phyloP scores from a whole-genome alignment of 1,139 yeast species.

The Diutina sp. region DNA sequence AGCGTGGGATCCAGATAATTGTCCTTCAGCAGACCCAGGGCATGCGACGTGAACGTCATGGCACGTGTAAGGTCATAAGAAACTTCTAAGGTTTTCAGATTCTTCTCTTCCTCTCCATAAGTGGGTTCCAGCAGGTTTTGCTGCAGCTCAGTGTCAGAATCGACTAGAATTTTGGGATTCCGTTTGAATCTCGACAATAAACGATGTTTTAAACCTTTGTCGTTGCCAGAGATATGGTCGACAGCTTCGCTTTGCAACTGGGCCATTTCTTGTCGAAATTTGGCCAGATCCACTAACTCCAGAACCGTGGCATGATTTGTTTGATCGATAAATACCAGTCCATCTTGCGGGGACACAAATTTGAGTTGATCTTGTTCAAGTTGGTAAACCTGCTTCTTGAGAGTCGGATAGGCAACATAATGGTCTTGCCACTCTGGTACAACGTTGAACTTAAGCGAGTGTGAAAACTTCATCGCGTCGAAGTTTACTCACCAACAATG shows the following conservation, averaged over 20 bases:
- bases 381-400: conserved; percentile 47
- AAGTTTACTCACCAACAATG: neutral
- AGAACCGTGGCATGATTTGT: conserved; percentile 13
- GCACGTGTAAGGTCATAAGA: neutral
- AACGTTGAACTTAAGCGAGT: conserved; percentile 63
- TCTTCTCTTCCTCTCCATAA: neutral
- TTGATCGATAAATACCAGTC: conserved; percentile 10
- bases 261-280: neutral
- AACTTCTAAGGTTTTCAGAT: neutral
- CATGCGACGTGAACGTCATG: neutral
- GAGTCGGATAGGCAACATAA: conserved; percentile 51
- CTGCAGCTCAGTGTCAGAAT: neutral
- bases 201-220: neutral
- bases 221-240: neutral
- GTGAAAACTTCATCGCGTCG: conserved; percentile 57
- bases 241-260: neutral
- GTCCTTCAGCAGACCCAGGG: neutral
- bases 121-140: neutral
- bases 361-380: conserved; percentile 26
- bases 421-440: conserved; percentile 72
- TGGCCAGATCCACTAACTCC: conserved; percentile 13
- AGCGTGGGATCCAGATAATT: conserved; percentile 1
- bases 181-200: neutral
- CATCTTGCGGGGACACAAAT: conserved; percentile 13
- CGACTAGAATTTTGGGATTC: neutral